Evolutionary conservation across 768 basidiomycete genomes (phyloP).

Genomic region (Pleurotus salmoneostramineus): DNA sequence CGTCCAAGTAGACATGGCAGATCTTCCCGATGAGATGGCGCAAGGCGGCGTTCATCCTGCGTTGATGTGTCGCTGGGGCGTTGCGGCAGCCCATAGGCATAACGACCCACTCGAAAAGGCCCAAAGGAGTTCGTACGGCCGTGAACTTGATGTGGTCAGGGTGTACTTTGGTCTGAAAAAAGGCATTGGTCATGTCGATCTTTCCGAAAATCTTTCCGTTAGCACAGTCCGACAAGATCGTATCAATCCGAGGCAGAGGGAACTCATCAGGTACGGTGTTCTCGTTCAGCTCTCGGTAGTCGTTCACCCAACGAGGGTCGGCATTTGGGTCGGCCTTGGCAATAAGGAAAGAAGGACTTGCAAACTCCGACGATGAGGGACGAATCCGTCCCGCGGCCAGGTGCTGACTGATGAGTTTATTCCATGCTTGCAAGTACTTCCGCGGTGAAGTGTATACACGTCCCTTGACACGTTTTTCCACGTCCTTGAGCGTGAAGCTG

Average conservation of each 20-base stretch:
- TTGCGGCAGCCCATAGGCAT: conserved; percentile 25
- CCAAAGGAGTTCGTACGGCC: conserved; percentile 32
- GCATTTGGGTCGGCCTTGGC: conserved; percentile 23
- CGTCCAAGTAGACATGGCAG: not conserved
- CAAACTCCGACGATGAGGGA: conserved; percentile 17
- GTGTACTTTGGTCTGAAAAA: not conserved
- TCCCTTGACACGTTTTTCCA: conserved; percentile 11
- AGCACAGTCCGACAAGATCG: conserved; percentile 27
- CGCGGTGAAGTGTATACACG: conserved; percentile 21
- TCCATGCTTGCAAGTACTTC: conserved; percentile 27
- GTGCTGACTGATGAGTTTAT: conserved; percentile 21
- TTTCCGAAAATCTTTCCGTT: conserved; percentile 28
- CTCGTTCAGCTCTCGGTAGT: conserved; percentile 20
- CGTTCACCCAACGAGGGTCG: conserved; percentile 21
- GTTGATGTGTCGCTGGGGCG: conserved; percentile 7
- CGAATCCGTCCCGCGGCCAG: conserved; percentile 22
- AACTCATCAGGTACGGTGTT: conserved; percentile 18
- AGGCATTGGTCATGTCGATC: not conserved
- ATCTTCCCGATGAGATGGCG: conserved; percentile 9
- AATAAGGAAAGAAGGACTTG: conserved; percentile 27
- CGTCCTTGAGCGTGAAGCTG: conserved; percentile 16
- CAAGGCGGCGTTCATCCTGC: not conserved
- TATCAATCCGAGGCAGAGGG: conserved; percentile 21
- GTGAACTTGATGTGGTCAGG: conserved; percentile 22
- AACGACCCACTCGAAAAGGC: conserved; percentile 36